Base-by-base conservation (phyloP, 257 asterid genomes). In the Fraxinus excelsior region DNA sequence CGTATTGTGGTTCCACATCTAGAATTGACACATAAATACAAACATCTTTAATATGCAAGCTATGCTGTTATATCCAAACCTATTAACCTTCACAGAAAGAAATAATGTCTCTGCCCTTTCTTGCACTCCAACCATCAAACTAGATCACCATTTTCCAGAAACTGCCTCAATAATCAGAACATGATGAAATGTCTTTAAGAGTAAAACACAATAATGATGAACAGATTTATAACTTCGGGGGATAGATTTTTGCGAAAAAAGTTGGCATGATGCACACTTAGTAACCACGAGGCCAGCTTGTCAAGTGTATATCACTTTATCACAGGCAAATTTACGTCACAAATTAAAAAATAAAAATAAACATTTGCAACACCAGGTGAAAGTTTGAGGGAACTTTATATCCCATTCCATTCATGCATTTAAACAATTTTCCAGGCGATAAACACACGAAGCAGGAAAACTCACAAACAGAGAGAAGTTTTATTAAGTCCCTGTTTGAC, bases 1-100 rank as follows among this genome's bases (percentile, higher is more conserved):
- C 37, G 87, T 96, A 96, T 70, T 94, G 92, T 72, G 99, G 87
- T 82, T 94, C 99, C 67, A 96, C 99, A 60, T 89, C 99, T 96
- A 84, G 75, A 80, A 49, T 75, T 86, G 74, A 77, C 83, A 88
- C 77, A 88, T 71, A 72, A 72, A 79, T 37, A 85, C 28, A 53
- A 53, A 67, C 69, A 75, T 62, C 34, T 25, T 58, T 46, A 46
- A 53, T 53, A 9, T n/a, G 12, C 11, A 53, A 19, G 64, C 9
- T 53, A 46, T 78, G 26, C 16, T 38, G 29, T 74, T 76, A 42
- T 58, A 67, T 35, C 68, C 68, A 62, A 62, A 62, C 34, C 16
- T 18, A 18, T 53, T 53, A 53, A 53, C 19, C 34, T 62, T 26
- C 35, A 26, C 16, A 62, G n/a, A 1, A 8, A 64, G 46, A 62